Evolutionary conservation across 169 alveolate species (phyloP), one percentile per base, ranked within the genome.

Genomic region (Theileria annulata): DNA sequence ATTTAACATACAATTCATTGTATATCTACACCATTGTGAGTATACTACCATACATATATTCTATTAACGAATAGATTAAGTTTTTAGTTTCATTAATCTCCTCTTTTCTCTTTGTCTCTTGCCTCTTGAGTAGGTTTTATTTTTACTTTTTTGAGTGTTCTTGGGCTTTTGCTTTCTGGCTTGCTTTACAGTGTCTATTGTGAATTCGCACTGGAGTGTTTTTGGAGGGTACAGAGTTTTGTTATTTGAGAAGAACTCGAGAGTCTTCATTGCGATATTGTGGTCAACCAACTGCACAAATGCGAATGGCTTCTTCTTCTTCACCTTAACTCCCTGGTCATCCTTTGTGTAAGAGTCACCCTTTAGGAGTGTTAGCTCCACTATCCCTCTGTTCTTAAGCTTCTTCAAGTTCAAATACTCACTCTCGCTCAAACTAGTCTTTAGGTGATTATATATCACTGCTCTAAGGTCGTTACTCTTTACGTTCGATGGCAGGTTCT

Each of bases 41-140:
- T 42, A 42, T 42, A 42, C 17, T 25, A 58, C 17, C 17, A 10
- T 58, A 58, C 2, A 58, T 58, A 33, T 27, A 66, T 10, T 4
- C 13, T 12, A 37, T 23, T 27, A 66, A 66, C 15, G 17, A 37
- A 19, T 3, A 66, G 8, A 3, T 30, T 66, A 66, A 9, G 74
- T 27, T 1, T 1, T 10, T 66, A 66, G 1, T 33, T 23, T 66
- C 31, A 33, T 66, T 33, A 17, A 62, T 42, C 89, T 70, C 35
- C 89, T 77, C 49, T 75, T 82, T 80, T 72, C 72, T 28, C 89
- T 80, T 59, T 82, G 89, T 51, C 37, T 66, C 80, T 75, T 49
- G 4, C 89, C 89, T 3, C 89, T 78, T 56, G 85, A 72, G 77
- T 82, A 82, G 23, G 79, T 82, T 33, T 72, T 75, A 62, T 56